Conservation (phyloP, 2,329 filamentous ascomycete species). For the Madurella mycetomatis region DNA sequence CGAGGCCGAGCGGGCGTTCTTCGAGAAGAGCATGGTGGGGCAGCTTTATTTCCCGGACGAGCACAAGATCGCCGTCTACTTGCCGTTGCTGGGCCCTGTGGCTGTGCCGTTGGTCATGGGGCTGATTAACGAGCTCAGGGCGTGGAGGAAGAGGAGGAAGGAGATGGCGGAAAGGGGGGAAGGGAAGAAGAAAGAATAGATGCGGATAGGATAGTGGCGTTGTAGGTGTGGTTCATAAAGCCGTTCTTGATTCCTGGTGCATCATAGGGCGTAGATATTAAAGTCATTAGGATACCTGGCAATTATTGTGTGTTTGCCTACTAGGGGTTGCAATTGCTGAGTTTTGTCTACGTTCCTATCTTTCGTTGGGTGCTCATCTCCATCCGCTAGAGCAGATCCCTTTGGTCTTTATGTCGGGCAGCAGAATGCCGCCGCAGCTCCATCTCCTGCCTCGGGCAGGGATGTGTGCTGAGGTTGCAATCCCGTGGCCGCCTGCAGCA, state of each 20-base stretch:
- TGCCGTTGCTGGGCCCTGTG: slow-evolving; percentile 85
- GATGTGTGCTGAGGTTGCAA: too few relatives aligned
- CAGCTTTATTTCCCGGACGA: slow-evolving; percentile 98
- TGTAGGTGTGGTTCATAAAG: not conserved
- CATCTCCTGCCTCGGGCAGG: too few relatives aligned
- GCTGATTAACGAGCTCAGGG: slow-evolving; percentile 73
- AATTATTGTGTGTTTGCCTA: not conserved
- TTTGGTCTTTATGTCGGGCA: too few relatives aligned
- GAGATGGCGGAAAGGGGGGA: slow-evolving; percentile 38
- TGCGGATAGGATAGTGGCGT: not conserved
- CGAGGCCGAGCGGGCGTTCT: slow-evolving; percentile 90
- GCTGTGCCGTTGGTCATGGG: slow-evolving; percentile 86
- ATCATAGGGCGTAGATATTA: not conserved
- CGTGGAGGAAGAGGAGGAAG: slow-evolving; percentile 47
- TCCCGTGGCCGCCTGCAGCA: too few relatives aligned
- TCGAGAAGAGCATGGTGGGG: slow-evolving; percentile 98
- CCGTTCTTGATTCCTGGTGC: not conserved
- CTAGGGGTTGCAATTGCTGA: too few relatives aligned
- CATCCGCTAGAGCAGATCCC: too few relatives aligned
- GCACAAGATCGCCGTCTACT: slow-evolving; percentile 94
- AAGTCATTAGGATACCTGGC: not conserved
- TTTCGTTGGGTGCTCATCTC: too few relatives aligned
- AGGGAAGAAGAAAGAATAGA: slow-evolving; percentile 29
- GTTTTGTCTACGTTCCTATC: not conserved
- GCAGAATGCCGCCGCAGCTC: too few relatives aligned